Base-by-base conservation (phyloP, 306 rosid species). In the Lathyrus tuberosus region DNA sequence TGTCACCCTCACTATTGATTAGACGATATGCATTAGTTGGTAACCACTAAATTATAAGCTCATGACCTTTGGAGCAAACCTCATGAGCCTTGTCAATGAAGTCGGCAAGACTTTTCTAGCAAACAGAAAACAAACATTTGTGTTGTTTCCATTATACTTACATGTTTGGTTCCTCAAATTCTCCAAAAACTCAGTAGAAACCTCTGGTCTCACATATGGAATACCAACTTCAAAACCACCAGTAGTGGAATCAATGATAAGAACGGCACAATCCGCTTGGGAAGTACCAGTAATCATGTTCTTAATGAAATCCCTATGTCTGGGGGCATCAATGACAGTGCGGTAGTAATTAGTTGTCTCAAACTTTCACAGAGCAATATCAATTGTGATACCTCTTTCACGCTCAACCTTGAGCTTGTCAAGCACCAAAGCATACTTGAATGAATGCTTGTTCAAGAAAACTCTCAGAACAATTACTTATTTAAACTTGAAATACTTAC, bases 1-100 rank as follows among this genome's bases (percentile, higher is more conserved):
- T 88, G 79, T 93, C 97, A 52, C 96, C 98, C 79, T 93, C 97
- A 59, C 98, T 86, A 66, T 90, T 93, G 67, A 93, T 80, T 22
- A 93, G 86, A 70, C 92, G 97, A 74, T 81, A 93, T 12, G 87
- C 91, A 81, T 88, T 88, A 20, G 22, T 20, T 20, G 22, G 22
- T 68, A 4, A 30, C 18, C 13, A 14, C 1, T 67, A 35, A 16
- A 31, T 16, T 48, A 47, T 52, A 85, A 84, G 2, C 80, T 78
- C 95, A 91, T 83, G 68, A 88, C 70, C 66, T 18, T 3, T 9
- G 90, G 88, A 43, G 91, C 89, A 72, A 80, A 42, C 47, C 38
- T 73, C 62, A 88, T 31, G 33, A 86, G 78, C 74, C 86, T 78
- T 1, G 75, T 68, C 78, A 88, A 79, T 1, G 90, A 64, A 48